Percentiles rank a stretch among this genome's conserved stretches.
Conservation (phyloP, 192 early-diverging fungal species). For the Gonapodya prolifera region DNA sequence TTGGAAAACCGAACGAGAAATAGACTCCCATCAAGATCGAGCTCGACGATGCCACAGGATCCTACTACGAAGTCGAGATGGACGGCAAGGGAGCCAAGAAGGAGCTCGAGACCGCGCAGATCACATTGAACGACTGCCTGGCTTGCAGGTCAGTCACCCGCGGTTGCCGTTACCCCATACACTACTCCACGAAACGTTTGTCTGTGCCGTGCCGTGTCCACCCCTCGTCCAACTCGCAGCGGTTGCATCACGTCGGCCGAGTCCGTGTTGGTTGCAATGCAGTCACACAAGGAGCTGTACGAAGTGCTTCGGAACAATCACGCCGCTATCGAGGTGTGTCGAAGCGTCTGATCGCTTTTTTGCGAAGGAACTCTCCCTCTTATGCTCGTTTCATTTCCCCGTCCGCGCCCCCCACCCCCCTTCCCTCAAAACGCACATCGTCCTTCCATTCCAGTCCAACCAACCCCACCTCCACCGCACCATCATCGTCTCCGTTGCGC, state of each 20-base stretch:
- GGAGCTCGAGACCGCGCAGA: conserved; percentile 72
- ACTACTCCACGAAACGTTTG: conserved; percentile 2
- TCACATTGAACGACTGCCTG: conserved; percentile 91
- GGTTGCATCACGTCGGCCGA: conserved; percentile 98
- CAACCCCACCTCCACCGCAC: conserved; percentile 26
- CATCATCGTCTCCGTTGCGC: conserved; percentile 78
- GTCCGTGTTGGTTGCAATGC: conserved; percentile 80
- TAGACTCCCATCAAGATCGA: conserved; percentile 59
- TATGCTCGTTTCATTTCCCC: no score
- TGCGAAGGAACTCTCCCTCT: no score
- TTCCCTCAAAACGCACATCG: no score
- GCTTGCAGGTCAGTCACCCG: conserved; percentile 66
- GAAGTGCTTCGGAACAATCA: conserved; percentile 48
- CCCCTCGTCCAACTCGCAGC: conserved; percentile 26
- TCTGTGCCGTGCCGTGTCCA: neutral
- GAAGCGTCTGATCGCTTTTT: no score
- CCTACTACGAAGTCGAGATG: conserved; percentile 79
- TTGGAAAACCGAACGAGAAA: conserved; percentile 7
- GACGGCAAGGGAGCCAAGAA: conserved; percentile 62
- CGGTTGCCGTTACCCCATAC: conserved; percentile 11
- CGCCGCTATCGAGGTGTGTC: conserved; percentile 16
- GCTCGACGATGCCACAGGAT: conserved; percentile 38
- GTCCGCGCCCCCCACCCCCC: no score
- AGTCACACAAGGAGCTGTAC: conserved; percentile 82
- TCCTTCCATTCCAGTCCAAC: neutral